Evolutionary conservation across 768 basidiomycete genomes (phyloP), one percentile per base, ranked within the genome.

Genomic region (Wakefieldia striispora): DNA sequence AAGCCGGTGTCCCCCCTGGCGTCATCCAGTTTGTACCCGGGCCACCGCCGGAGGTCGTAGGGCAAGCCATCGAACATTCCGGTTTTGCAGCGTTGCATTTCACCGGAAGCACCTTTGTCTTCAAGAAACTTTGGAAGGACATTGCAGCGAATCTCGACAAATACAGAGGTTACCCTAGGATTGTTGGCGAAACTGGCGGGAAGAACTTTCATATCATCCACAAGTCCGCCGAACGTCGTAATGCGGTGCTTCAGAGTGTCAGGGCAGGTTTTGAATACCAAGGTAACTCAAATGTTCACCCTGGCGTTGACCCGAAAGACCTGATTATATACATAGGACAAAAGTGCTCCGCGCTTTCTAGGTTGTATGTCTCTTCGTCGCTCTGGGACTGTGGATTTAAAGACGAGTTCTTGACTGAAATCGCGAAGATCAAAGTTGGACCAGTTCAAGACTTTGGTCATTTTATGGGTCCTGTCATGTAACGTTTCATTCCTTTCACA

Each of bases 201-300:
- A 99, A 98, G 80, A 99, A 99, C 77, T 98, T 95, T 78, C 97
- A 98, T 71, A 56, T 99, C 40, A 75, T 98, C 42, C 97, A 98
- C 70, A 75, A 79, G 46, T 86, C 84, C 13, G 95, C 95, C 33
- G 90, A 97, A 59, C 71, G 97, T 45, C 76, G 75, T 65, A 95
- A 94, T 57, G 91, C 95, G n/a, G 97, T 91, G 43, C 57, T 89
- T 40, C 95, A 98, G 72, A 81, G 77, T 44, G 79, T 98, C 53
- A 79, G 97, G 47, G 89, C 79, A 16, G 94, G 87, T 1, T 98
- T 95, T 68, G 97, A 99, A 70, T 99, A 97, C 69, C 92, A 94
- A 75, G 94, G 91, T 82, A 55, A 69, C 57, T 26, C 23, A 14
- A 33, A 38, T 10, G 23, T 20, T 43, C 27, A 17, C 20, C 10